Evolutionary conservation across 768 basidiomycete genomes (phyloP).

Genomic region (Leccinum broughii): DNA sequence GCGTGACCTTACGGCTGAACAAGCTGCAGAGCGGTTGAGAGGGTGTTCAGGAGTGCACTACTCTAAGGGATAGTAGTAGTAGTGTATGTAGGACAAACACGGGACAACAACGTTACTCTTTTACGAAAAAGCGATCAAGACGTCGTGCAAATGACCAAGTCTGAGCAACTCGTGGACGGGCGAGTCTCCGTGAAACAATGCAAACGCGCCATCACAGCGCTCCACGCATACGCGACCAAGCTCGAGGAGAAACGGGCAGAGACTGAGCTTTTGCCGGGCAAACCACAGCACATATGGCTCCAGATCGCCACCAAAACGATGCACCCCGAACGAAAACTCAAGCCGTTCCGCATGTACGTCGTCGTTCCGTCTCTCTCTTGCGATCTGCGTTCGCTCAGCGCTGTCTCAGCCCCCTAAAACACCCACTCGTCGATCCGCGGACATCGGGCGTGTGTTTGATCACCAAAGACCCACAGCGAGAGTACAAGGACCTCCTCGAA

Average conservation of each 20-base stretch:
- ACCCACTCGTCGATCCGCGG: slow-evolving; percentile 84
- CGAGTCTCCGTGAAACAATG: slow-evolving; percentile 74
- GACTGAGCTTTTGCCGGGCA: slow-evolving; percentile 70
- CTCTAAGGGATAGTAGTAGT: background rate
- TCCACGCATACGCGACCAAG: slow-evolving; percentile 70
- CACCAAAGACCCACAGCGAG: slow-evolving; percentile 92
- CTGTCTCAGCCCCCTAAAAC: slow-evolving; percentile 57
- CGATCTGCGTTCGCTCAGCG: background rate
- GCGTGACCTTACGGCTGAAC: slow-evolving; percentile 86
- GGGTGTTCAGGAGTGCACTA: slow-evolving; percentile 63
- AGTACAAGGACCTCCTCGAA: slow-evolving; percentile 93
- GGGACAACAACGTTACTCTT: slow-evolving; percentile 13
- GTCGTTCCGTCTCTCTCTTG: background rate
- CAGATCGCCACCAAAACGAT: slow-evolving; percentile 86
- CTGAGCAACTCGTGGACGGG: slow-evolving; percentile 62
- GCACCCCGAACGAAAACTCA: slow-evolving; percentile 69
- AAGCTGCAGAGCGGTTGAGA: slow-evolving; percentile 71
- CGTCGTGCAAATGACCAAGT: slow-evolving; percentile 40
- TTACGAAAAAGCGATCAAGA: background rate
- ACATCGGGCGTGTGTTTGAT: slow-evolving; percentile 83
- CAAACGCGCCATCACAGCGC: slow-evolving; percentile 73
- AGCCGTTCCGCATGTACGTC: slow-evolving; percentile 82
- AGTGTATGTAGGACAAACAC: slow-evolving; percentile 15
- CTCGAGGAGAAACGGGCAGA: slow-evolving; percentile 65
- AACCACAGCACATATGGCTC: slow-evolving; percentile 88